Conservation (phyloP, 129 eudicot genomes). For the Saussurea involucrata region DNA sequence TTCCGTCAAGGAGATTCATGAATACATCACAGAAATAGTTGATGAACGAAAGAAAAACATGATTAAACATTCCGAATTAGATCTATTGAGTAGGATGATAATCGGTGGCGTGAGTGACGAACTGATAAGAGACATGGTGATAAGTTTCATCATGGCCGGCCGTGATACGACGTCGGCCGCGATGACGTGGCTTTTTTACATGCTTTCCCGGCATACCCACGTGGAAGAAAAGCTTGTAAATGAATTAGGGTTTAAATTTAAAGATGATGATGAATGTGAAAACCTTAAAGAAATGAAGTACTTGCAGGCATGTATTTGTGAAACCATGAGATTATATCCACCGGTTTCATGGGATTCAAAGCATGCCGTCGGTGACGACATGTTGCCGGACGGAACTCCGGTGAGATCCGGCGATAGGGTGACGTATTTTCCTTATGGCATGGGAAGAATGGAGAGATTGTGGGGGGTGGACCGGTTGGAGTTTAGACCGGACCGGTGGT, state of each 20-base stretch:
- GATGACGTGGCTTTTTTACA: constrained; percentile 57
- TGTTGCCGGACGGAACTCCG: constrained; percentile 55
- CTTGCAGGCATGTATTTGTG: constrained; percentile 43
- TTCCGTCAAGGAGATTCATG: constrained; percentile 30
- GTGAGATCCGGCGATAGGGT: constrained; percentile 46
- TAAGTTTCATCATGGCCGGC: constrained; percentile 61
- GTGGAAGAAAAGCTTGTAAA: constrained; percentile 25
- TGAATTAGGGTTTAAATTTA: constrained; percentile 13
- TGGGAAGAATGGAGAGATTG: constrained; percentile 59
- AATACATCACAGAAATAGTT: constrained; percentile 8
- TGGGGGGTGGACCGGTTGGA: constrained; percentile 56
- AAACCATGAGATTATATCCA: constrained; percentile 59
- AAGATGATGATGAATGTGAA: constrained; percentile 4
- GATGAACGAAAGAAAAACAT: constrained; percentile 17
- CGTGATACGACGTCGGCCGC: constrained; percentile 58
- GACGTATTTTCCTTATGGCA: constrained; percentile 54
- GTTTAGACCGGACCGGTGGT: constrained; percentile 66
- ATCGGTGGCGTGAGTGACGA: constrained; percentile 28
- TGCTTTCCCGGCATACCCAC: constrained; percentile 18
- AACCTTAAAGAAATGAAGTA: constrained; percentile 37
- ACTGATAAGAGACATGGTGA: constrained; percentile 40
- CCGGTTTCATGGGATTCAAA: constrained; percentile 67
- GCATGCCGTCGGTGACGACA: constrained; percentile 42
- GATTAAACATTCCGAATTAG: not conserved
- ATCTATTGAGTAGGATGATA: constrained; percentile 23